These are phyloP conservation scores for Alternaria arbusti DNA, from an alignment of 2,329 filamentous ascomycete species.

Conservation along the genomic window DNA sequence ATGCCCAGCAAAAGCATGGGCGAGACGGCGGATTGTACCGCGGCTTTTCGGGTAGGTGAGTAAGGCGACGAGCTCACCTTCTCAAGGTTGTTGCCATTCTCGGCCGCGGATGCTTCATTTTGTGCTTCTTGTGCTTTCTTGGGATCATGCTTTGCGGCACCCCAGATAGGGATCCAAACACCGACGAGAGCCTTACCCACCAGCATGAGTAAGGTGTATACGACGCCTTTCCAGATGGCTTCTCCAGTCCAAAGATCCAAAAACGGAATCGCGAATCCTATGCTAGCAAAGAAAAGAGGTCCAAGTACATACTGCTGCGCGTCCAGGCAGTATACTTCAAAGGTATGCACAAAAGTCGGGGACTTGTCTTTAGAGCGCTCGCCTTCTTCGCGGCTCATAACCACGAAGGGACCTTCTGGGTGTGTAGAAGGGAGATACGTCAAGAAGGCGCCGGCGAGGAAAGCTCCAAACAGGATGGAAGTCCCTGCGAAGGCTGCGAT, in stretches of 20 bases:
- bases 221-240: slow-evolving; percentile 36
- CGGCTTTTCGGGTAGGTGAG: slow-evolving; percentile 7
- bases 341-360: slow-evolving; percentile 39
- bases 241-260: slow-evolving; percentile 36
- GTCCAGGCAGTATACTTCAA: slow-evolving; percentile 52
- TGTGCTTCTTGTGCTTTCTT: slow-evolving; percentile 11
- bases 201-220: slow-evolving; percentile 38
- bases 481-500: slow-evolving; percentile 39
- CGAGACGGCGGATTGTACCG: slow-evolving; percentile 9
- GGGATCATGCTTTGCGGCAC: slow-evolving; percentile 5
- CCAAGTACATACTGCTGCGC: slow-evolving; percentile 51
- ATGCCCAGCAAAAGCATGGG: slow-evolving; percentile 26
- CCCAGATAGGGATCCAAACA: slow-evolving; percentile 14
- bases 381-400: slow-evolving; percentile 32
- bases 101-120: not conserved
- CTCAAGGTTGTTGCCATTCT: not conserved
- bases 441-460: slow-evolving; percentile 38
- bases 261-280: slow-evolving; percentile 41
- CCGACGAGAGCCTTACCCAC: slow-evolving; percentile 20
- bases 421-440: slow-evolving; percentile 36
- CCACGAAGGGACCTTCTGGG: slow-evolving; percentile 28
- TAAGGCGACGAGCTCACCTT: slow-evolving; percentile 7
- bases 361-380: slow-evolving; percentile 34
- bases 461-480: slow-evolving; percentile 38
- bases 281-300: slow-evolving; percentile 40